These are phyloP conservation scores for Solanum bulbocastanum DNA, from an alignment of 257 asterid species.

Conservation along the genomic window DNA sequence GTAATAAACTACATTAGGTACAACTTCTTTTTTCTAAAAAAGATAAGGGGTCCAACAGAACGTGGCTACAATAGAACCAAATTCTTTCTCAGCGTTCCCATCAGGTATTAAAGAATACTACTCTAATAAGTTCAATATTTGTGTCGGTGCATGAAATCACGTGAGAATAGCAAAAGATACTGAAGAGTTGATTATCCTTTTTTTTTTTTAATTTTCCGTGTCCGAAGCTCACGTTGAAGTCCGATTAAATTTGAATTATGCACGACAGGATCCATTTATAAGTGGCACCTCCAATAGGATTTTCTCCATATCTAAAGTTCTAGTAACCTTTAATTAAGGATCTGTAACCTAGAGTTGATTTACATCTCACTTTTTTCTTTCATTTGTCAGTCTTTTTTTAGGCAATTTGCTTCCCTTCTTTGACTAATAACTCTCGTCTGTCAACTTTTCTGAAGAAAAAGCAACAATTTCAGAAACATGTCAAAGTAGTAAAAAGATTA, in stretches of 20 bases:
- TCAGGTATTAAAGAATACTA: not conserved
- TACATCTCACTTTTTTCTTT: not conserved
- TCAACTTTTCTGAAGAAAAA: not conserved
- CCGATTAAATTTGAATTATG: accelerated
- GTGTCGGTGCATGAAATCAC: constrained; percentile 2
- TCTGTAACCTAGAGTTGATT: not conserved
- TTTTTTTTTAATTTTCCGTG: too few relatives aligned
- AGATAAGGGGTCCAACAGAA: not conserved
- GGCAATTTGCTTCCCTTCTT: not conserved
- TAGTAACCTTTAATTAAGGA: too few relatives aligned
- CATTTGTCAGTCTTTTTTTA: not conserved
- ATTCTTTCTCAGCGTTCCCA: not conserved
- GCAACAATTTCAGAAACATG: not conserved
- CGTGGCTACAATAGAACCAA: not conserved
- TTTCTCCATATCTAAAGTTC: accelerated
- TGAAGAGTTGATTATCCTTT: not conserved
- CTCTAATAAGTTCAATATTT: not conserved
- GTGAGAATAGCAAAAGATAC: not conserved
- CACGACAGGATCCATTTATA: accelerated
- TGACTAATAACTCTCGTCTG: not conserved
- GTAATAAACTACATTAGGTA: not conserved
- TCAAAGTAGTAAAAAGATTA: not conserved
- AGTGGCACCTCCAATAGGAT: accelerated
- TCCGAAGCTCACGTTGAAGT: accelerated
- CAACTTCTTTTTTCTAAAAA: not conserved